These are phyloP conservation scores for Tulasnella sp. DNA, from an alignment of 768 basidiomycete genomes.

Conservation along the genomic window DNA sequence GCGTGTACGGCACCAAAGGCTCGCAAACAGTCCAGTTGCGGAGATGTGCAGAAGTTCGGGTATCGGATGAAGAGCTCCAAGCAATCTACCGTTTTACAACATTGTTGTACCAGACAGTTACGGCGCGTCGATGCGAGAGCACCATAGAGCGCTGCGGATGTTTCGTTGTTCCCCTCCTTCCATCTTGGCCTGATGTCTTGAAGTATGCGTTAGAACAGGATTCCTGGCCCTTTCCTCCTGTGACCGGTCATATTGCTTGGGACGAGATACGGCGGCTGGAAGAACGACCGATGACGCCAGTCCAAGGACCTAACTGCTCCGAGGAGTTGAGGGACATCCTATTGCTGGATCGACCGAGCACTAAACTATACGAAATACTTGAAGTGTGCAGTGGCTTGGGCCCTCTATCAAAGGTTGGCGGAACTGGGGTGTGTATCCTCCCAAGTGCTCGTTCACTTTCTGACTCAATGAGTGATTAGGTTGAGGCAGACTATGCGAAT, in stretches of 20 bases:
- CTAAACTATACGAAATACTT: slow-evolving; percentile 50
- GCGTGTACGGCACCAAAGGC: slow-evolving; percentile 45
- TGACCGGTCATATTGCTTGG: slow-evolving; percentile 50
- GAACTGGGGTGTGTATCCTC: slow-evolving; percentile 44
- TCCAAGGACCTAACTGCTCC: slow-evolving; percentile 28
- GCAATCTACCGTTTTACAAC: slow-evolving; percentile 49
- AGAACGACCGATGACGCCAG: slow-evolving; percentile 40
- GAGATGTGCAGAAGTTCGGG: slow-evolving; percentile 35
- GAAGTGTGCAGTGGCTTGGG: slow-evolving; percentile 51
- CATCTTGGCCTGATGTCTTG: slow-evolving; percentile 30
- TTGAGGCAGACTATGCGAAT: slow-evolving; percentile 46
- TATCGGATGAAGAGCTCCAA: slow-evolving; percentile 37
- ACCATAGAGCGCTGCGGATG: slow-evolving; percentile 43
- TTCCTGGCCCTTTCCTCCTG: slow-evolving; percentile 25
- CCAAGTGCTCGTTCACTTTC: slow-evolving; percentile 2
- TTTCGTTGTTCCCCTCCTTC: slow-evolving; percentile 50
- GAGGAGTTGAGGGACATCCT: slow-evolving; percentile 45
- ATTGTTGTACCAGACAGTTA: slow-evolving; percentile 45
- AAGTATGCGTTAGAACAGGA: slow-evolving; percentile 16
- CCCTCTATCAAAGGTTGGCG: slow-evolving; percentile 56
- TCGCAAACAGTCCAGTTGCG: slow-evolving; percentile 34
- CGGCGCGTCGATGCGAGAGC: slow-evolving; percentile 59
- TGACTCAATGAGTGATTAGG: slow-evolving; percentile 31
- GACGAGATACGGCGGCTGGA: slow-evolving; percentile 39
- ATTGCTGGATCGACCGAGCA: slow-evolving; percentile 71